These are phyloP conservation scores for Elsinoe fawcettii DNA, from an alignment of 2,329 filamentous ascomycete species.

Conservation along the genomic window DNA sequence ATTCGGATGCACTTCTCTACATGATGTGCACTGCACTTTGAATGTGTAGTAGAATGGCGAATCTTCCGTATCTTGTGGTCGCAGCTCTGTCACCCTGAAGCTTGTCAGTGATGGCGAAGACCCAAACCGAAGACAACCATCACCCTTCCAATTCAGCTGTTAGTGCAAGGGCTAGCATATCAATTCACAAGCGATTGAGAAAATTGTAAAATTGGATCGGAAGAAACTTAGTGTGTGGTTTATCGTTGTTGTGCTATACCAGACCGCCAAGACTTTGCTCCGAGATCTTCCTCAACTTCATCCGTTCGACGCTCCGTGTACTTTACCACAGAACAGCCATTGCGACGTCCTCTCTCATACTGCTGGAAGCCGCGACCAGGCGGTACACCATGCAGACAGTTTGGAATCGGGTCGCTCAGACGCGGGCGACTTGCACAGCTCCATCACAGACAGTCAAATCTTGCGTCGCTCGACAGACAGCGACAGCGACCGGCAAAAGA, in stretches of 20 bases:
- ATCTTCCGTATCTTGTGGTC: conserved; percentile 71
- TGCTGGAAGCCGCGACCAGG: not conserved
- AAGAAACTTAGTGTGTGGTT: not conserved
- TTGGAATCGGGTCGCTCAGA: conserved; percentile 59
- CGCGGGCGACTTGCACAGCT: conserved; percentile 55
- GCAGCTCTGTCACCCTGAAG: conserved; percentile 77
- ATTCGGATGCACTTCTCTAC: conserved; percentile 82
- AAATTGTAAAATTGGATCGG: not conserved
- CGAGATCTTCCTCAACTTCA: not conserved
- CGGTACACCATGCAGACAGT: conserved; percentile 53
- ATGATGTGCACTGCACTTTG: conserved; percentile 97
- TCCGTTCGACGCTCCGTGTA: not conserved
- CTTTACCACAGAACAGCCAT: not conserved
- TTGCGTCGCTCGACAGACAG: conserved; percentile 44
- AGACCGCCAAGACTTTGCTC: not conserved
- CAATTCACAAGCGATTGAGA: conserved; percentile 17
- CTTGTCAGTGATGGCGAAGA: conserved; percentile 17
- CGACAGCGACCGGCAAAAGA: conserved; percentile 43
- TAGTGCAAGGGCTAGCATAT: conserved; percentile 59
- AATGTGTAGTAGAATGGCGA: conserved; percentile 94
- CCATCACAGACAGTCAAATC: conserved; percentile 42
- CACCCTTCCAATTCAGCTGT: conserved; percentile 65
- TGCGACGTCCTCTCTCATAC: not conserved
- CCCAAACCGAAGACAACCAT: conserved; percentile 21
- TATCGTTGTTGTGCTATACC: not conserved